Percentiles rank a stretch among this genome's conserved stretches.
These are phyloP conservation scores for Limnomonas spitsbergensis DNA, from an alignment of 139 green algal species.

Conservation along the genomic window DNA sequence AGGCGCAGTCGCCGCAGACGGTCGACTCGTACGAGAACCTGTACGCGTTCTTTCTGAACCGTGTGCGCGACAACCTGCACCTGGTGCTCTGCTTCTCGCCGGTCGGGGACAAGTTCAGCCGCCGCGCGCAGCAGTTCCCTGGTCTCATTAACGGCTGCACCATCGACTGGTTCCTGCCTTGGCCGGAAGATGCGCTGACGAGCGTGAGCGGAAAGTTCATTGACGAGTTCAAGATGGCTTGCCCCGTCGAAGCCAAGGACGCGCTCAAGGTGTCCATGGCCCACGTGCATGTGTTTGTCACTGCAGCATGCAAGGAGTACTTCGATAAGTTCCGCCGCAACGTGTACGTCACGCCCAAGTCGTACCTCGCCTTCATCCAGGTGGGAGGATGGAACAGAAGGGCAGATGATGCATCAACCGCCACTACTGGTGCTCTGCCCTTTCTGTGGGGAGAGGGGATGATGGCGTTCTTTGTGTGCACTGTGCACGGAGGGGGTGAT, in stretches of 20 bases:
- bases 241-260: conserved; percentile 66
- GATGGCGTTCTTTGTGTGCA: too few relatives aligned
- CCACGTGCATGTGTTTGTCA: conserved; percentile 80
- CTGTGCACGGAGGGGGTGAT: too few relatives aligned
- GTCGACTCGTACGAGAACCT: conserved; percentile 91
- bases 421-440: too few relatives aligned
- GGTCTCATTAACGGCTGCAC: conserved; percentile 93
- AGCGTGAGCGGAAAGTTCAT: conserved; percentile 84
- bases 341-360: conserved; percentile 93
- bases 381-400: conserved; percentile 21
- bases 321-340: conserved; percentile 83
- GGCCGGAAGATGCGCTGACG: conserved; percentile 70
- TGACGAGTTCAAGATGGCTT: conserved; percentile 82
- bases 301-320: conserved; percentile 82
- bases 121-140: conserved; percentile 86
- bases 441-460: too few relatives aligned
- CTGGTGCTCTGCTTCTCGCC: conserved; percentile 91
- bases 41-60: conserved; percentile 86
- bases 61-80: conserved; percentile 88
- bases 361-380: conserved; percentile 88
- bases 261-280: conserved; percentile 90
- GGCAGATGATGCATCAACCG: too few relatives aligned
- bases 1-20: conserved; percentile 49
- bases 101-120: conserved; percentile 81
- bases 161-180: conserved; percentile 89